Base-by-base conservation (phyloP, 371 early-diverging fungal species). In the Mortierella sp. region DNA sequence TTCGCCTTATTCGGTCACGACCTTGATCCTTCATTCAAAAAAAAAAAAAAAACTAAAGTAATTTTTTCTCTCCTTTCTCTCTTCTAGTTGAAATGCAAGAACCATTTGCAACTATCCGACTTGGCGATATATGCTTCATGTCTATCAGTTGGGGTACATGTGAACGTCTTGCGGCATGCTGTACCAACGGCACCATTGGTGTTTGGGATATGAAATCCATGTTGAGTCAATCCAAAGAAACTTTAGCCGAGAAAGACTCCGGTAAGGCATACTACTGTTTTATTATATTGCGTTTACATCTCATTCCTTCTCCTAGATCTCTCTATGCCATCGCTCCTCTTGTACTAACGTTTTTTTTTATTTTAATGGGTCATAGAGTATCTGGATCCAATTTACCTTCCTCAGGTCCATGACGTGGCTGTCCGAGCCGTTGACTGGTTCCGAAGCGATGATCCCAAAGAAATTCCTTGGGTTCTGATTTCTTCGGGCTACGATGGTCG, bases 401-500 rank as follows among this genome's bases (percentile, higher is more conserved):
- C 69, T 6, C 72, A 77, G 29, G 66, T 72, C 1, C 79, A 77
- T 46, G 72, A 69, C 30, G 72, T 72, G 21, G 65, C 72, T 21
- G 69, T 77, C 4, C 66, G 72, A 7, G 52, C 62, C 12, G 63
- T 77, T 4, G 79, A 77, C 60, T 77, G 68, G 68, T 44, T 72
- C 12, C 61, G 79, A 44, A 46, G 51, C 25, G 19, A 30, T 11
- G 79, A 77, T 30, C 51, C 72, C 1, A 7, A 23, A 3, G 25
- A 37, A 0, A 52, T 77, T 9, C 79, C 79, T n/a, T 72, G 62
- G 50, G 62, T 62, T 18, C 50, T 77, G 53, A 60, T 60, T 7
- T 72, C 79, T 5, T 65, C 69, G 16, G 69, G 79, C 2, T 72
- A 72, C 25, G 79, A 77, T 46, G 79, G 79, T 15, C 64, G 59